Evolutionary conservation across 768 basidiomycete species (phyloP), one percentile per base, ranked within the genome.

Genomic region (Mrakia hoshinonis): DNA sequence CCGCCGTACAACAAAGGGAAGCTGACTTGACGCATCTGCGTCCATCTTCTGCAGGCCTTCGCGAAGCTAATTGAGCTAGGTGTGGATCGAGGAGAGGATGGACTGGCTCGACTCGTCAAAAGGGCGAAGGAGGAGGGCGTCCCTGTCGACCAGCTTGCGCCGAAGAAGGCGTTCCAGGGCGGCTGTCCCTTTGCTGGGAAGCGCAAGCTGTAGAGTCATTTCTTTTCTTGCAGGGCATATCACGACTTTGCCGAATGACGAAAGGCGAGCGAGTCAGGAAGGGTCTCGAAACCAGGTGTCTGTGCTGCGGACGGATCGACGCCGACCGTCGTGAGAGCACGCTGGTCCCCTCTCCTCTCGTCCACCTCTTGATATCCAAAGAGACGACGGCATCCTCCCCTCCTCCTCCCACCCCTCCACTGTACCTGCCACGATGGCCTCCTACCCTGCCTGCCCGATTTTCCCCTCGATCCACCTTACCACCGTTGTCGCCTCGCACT

Each of bases 41-140:
- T 31, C 36, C 15, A 11, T 7, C 13, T 39, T 20, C 11, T 3
- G 15, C 47, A 72, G 70, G 70, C 70, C 11, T 72, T 67, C 29
- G 70, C 20, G 4, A 72, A 72, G 60, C 58, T 72, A 0, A 38
- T 72, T 34, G 79, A 80, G 70, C 74, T 79, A 5, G 79, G 79
- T 26, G 79, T 80, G 12, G 78, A 79, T 46, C 72, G 79, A 29
- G 77, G 78, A 29, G 78, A 79, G 54, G 76, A 76, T 4, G 79
- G 79, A 9, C 78, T 78, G 68, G 79, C 79, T 7, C 72, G 73
- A 49, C 68, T 80, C n/a, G 77, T 79, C 43, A 77, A 76, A 38
- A 76, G 77, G 51, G 77, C 79, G 18, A 77, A 77, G 11, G 55
- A 76, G 61, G 76, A 80, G 66, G 79, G 79, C 18, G 78, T 78